These are phyloP conservation scores for Aristolochia contorta DNA, from an alignment of 164 flowering plant genomes.

Conservation along the genomic window DNA sequence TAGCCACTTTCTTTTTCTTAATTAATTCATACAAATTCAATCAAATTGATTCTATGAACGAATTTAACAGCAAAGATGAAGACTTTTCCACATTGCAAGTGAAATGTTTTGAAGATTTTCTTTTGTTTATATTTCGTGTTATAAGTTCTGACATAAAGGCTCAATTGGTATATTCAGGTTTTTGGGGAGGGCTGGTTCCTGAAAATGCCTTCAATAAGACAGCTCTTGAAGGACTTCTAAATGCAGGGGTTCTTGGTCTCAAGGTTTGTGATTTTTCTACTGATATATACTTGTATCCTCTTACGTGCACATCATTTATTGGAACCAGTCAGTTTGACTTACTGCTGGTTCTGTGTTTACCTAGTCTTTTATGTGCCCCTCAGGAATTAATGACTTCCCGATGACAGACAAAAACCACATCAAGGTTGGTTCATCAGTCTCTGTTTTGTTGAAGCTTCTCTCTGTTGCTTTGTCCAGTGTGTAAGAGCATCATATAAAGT, in stretches of 20 bases:
- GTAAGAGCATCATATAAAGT: no score
- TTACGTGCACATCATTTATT: not conserved
- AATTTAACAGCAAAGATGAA: no score
- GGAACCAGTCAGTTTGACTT: not conserved
- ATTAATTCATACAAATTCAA: no score
- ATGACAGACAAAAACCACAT: constrained; percentile 87
- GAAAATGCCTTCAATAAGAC: constrained; percentile 82
- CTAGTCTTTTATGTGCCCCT: constrained; percentile 99
- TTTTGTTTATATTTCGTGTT: not conserved
- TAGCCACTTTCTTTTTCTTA: no score
- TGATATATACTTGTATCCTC: not conserved
- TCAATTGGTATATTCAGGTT: constrained; percentile 50
- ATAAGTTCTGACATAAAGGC: not conserved
- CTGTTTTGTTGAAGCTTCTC: not conserved
- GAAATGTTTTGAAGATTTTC: not conserved
- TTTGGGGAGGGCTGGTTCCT: constrained; percentile 99
- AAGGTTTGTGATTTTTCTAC: constrained; percentile 40
- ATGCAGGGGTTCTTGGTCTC: constrained; percentile 89
- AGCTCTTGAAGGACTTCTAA: constrained; percentile 59
- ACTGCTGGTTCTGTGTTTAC: constrained; percentile 8
- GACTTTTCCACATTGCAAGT: no score
- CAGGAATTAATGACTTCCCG: constrained; percentile 97
- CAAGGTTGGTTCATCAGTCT: constrained; percentile 44
- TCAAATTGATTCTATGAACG: no score
- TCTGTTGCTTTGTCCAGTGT: not conserved